phyloP scores from a whole-genome alignment of 495 filamentous ascomycete genomes.

The Tuber brumale region DNA sequence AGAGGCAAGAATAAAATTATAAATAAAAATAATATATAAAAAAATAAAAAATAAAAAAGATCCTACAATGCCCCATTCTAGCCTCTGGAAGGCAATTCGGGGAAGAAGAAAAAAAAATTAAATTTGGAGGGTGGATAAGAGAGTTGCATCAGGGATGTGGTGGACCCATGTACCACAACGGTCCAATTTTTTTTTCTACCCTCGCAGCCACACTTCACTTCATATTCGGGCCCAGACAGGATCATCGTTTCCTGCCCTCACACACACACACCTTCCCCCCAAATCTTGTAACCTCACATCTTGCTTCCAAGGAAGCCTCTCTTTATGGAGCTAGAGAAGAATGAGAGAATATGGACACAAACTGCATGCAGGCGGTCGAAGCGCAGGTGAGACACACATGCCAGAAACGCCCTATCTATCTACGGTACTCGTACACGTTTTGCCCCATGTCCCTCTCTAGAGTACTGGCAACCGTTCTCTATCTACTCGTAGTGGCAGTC shows the following conservation, averaged over 20 bases:
- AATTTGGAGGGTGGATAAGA: conserved; percentile 29
- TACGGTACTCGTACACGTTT: too few relatives aligned
- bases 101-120: not conserved
- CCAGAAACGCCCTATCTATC: conserved; percentile 36
- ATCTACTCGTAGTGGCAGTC: conserved; percentile 16
- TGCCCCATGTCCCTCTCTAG: conserved; percentile 19
- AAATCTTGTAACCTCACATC: conserved; percentile 19
- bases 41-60: not conserved
- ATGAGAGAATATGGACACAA: conserved; percentile 1
- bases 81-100: not conserved
- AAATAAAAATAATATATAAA: not conserved
- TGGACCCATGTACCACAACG: conserved; percentile 27
- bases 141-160: conserved; percentile 35
- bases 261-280: conserved; percentile 13
- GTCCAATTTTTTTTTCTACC: conserved; percentile 24
- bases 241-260: conserved; percentile 30
- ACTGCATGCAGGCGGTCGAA: conserved; percentile 38
- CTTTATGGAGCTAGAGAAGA: not conserved
- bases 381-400: conserved; percentile 36
- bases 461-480: conserved; percentile 19
- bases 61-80: not conserved
- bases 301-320: conserved; percentile 35
- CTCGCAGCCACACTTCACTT: conserved; percentile 29
- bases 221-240: conserved; percentile 25
- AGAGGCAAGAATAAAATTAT: conserved; percentile 15